phyloP scores from a whole-genome alignment of 2,329 filamentous ascomycete species.

The Xylaria sp. region DNA sequence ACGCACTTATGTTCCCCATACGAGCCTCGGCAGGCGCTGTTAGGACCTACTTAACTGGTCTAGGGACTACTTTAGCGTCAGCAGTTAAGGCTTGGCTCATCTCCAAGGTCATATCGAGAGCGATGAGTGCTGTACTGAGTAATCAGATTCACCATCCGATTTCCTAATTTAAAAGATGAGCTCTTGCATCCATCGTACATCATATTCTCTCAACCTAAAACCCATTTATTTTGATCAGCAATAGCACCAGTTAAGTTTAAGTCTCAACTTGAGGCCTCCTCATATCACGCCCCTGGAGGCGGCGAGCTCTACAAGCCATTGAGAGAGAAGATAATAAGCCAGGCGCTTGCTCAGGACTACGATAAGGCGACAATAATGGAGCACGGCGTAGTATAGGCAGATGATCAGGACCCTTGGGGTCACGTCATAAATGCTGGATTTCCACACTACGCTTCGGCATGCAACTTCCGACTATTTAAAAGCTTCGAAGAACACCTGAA shows the following conservation, averaged over 20 bases:
- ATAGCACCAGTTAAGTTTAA: slow-evolving; percentile 35
- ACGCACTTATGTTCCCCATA: no score
- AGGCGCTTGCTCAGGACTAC: slow-evolving; percentile 32
- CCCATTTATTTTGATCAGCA: not conserved
- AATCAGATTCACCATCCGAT: no score
- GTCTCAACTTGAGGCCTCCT: slow-evolving; percentile 32
- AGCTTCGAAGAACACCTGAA: slow-evolving; percentile 37
- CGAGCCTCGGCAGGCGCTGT: no score
- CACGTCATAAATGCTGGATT: slow-evolving; percentile 35
- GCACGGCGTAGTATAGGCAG: slow-evolving; percentile 35
- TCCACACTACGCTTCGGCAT: slow-evolving; percentile 30
- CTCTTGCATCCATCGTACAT: no score
- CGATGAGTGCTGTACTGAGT: no score
- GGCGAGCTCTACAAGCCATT: slow-evolving; percentile 35
- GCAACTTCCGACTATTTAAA: slow-evolving; percentile 34
- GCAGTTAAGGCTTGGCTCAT: no score
- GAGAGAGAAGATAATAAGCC: slow-evolving; percentile 27
- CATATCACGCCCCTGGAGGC: slow-evolving; percentile 35
- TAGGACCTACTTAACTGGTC: no score
- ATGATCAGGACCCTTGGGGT: slow-evolving; percentile 35
- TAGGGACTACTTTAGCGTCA: no score
- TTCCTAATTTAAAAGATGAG: no score
- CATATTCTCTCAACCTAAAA: no score
- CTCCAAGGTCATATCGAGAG: no score
- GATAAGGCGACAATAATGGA: slow-evolving; percentile 34